These are phyloP conservation scores for Paramecium biaurelia DNA, from an alignment of 73 alveolate species.

Conservation along the genomic window DNA sequence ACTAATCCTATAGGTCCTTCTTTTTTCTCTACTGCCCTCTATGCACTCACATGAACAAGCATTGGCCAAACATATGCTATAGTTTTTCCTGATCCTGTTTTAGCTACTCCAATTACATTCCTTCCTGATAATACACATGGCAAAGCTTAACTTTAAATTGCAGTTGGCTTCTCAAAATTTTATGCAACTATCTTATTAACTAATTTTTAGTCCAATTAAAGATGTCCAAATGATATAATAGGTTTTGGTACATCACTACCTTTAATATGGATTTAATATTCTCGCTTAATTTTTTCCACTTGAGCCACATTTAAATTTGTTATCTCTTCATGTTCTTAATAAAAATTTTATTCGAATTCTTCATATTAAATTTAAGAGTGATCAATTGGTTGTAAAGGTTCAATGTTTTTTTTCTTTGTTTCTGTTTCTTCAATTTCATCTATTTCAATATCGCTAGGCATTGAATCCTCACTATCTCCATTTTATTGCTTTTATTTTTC, in stretches of 20 bases:
- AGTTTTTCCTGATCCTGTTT: slow-evolving; percentile 75
- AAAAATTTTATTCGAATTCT: slow-evolving; percentile 75
- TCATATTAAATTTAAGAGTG: slow-evolving; percentile 84
- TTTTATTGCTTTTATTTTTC: slow-evolving; percentile 1
- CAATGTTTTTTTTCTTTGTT: slow-evolving; percentile 61
- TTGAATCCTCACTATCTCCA: slow-evolving; percentile 4
- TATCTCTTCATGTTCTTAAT: slow-evolving; percentile 88
- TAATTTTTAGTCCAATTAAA: slow-evolving; percentile 64
- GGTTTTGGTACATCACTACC: slow-evolving; percentile 89
- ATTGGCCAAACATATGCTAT: slow-evolving; percentile 69
- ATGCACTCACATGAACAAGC: slow-evolving; percentile 47
- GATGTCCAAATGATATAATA: slow-evolving; percentile 64
- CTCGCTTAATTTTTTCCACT: slow-evolving; percentile 74
- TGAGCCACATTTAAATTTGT: slow-evolving; percentile 70
- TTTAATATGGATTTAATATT: slow-evolving; percentile 71
- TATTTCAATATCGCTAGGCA: slow-evolving; percentile 55
- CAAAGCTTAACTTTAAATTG: slow-evolving; percentile 80
- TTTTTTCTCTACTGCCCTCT: slow-evolving; percentile 56
- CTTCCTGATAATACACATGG: slow-evolving; percentile 67
- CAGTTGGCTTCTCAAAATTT: slow-evolving; percentile 83
- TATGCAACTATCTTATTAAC: slow-evolving; percentile 59
- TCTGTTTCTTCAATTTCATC: slow-evolving; percentile 38
- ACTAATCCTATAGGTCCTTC: slow-evolving; percentile 74
- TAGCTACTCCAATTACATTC: slow-evolving; percentile 64
- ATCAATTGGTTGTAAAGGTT: slow-evolving; percentile 70